A percentile compares a stretch with the other conserved stretches of the same genome.
Conservation (phyloP, 2,329 filamentous ascomycete genomes). For the Gaeumannomyces sp. region DNA sequence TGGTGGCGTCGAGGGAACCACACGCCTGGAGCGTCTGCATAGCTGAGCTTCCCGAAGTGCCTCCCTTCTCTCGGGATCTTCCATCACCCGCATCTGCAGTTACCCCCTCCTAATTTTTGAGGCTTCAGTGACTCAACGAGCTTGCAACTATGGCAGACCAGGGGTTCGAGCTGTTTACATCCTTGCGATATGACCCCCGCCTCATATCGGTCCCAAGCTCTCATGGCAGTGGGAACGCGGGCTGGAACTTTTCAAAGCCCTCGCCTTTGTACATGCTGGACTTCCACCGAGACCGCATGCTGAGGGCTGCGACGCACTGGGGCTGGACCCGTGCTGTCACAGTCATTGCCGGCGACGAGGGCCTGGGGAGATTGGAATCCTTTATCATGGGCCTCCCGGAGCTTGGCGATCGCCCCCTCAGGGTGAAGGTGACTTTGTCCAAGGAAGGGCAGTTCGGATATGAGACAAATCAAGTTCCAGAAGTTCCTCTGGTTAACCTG, state of each 20-base stretch:
- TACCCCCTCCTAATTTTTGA: no score
- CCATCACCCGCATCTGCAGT: no score
- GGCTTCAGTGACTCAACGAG: constrained; percentile 19
- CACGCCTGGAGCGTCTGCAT: no score
- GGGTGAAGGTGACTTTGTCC: constrained; percentile 51
- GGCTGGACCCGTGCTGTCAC: constrained; percentile 42
- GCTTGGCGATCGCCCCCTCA: constrained; percentile 30
- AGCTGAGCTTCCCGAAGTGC: no score
- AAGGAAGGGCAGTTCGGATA: constrained; percentile 40
- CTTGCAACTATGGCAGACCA: constrained; percentile 22
- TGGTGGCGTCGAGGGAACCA: background rate
- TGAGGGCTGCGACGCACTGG: constrained; percentile 55
- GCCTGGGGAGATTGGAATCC: constrained; percentile 35
- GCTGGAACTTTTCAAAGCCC: constrained; percentile 44
- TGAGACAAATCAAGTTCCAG: constrained; percentile 29
- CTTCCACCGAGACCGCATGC: constrained; percentile 71
- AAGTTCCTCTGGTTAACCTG: constrained; percentile 43
- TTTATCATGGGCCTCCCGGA: constrained; percentile 25
- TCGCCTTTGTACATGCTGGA: constrained; percentile 74
- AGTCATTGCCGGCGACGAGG: constrained; percentile 37
- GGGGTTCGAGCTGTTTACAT: constrained; percentile 59
- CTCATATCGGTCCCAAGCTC: constrained; percentile 39
- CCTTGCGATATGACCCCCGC: constrained; percentile 62
- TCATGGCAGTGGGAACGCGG: constrained; percentile 32
- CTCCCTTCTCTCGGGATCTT: no score